Conservation (phyloP, 495 filamentous ascomycete species). For the Daldinia vernicosa region DNA sequence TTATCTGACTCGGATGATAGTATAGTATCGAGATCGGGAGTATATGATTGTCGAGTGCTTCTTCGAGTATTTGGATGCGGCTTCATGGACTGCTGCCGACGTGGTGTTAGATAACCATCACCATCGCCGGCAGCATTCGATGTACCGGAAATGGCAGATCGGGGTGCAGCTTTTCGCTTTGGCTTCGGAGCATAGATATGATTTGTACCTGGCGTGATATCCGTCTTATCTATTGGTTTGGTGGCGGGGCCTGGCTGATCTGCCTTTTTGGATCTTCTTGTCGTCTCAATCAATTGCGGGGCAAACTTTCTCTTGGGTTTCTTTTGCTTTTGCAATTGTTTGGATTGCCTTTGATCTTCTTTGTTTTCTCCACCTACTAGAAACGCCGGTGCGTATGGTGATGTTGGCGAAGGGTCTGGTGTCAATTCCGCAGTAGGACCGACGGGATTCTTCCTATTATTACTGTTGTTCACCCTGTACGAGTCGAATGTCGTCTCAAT, state of each 20-base stretch:
- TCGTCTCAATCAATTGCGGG: constrained; percentile 75
- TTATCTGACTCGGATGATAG: constrained; percentile 48
- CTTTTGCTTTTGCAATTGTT: constrained; percentile 32
- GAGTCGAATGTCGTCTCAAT: constrained; percentile 68
- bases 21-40: constrained; percentile 53
- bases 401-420: constrained; percentile 57
- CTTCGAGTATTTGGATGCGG: constrained; percentile 51
- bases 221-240: constrained; percentile 63
- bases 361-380: constrained; percentile 12
- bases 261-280: constrained; percentile 63
- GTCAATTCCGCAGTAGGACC: constrained; percentile 58
- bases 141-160: constrained; percentile 34
- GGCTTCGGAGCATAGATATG: constrained; percentile 62
- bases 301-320: constrained; percentile 61
- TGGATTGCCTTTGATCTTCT: constrained; percentile 25
- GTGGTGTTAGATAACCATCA: constrained; percentile 41
- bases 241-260: constrained; percentile 62
- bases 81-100: constrained; percentile 50
- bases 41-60: constrained; percentile 52
- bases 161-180: constrained; percentile 48
- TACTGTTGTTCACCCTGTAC: constrained; percentile 51
- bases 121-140: constrained; percentile 30
- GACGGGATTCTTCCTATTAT: constrained; percentile 39
- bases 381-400: constrained; percentile 48
- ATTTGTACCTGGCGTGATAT: constrained; percentile 66